These are phyloP conservation scores for Penicillium malachiteum DNA, from an alignment of 495 filamentous ascomycete genomes.

Conservation along the genomic window DNA sequence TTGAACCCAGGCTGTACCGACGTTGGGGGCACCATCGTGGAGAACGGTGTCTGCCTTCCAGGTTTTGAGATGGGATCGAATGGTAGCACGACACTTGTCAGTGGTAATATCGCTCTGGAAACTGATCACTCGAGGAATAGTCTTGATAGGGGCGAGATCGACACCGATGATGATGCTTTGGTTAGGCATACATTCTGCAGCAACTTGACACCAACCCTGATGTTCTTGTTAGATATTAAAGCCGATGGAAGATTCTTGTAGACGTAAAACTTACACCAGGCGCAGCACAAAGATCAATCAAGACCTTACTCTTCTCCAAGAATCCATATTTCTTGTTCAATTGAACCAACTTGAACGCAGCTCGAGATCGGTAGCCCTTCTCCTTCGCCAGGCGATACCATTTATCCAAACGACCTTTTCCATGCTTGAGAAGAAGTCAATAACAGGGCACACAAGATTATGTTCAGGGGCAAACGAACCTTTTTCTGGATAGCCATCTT, in stretches of 20 bases:
- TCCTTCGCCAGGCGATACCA: constrained; percentile 97
- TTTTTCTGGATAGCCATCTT: constrained; percentile 98
- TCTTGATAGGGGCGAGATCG: constrained; percentile 92
- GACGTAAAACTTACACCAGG: constrained; percentile 68
- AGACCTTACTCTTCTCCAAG: constrained; percentile 91
- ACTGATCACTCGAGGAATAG: constrained; percentile 87
- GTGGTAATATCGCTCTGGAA: constrained; percentile 99
- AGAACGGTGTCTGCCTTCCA: constrained; percentile 98
- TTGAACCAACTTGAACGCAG: constrained; percentile 98
- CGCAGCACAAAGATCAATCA: constrained; percentile 95
- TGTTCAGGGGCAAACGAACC: constrained; percentile 32
- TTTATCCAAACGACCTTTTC: constrained; percentile 98
- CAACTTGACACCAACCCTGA: constrained; percentile 97
- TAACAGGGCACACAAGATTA: constrained; percentile 5
- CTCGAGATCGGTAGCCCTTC: constrained; percentile 90
- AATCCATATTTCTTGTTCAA: constrained; percentile 99
- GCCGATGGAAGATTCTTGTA: background rate
- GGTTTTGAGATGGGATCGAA: constrained; percentile 86
- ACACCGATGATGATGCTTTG: constrained; percentile 92
- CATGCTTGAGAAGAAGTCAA: constrained; percentile 56
- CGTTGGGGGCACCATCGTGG: constrained; percentile 97
- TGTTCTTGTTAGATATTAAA: constrained; percentile 26
- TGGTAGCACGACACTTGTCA: constrained; percentile 91
- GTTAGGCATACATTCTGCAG: constrained; percentile 88
- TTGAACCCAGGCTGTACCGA: constrained; percentile 97